Conservation (phyloP, 768 basidiomycete genomes). For the Tricholoma saponaceum region DNA sequence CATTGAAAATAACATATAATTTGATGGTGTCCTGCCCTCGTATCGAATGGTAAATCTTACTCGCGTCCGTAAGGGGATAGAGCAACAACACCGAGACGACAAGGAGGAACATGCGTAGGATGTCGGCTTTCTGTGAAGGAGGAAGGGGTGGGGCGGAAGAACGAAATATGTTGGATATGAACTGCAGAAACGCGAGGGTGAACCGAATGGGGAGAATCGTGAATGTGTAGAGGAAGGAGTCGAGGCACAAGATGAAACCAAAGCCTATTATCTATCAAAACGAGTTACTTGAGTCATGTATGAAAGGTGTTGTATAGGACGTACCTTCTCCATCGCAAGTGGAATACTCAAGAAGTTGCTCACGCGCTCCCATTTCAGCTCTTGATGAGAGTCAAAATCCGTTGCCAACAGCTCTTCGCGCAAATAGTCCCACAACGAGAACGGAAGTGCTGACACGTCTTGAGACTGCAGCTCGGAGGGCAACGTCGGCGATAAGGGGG, state of each 20-base stretch:
- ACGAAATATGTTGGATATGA: constrained; percentile 46
- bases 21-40: constrained; percentile 99
- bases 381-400: constrained; percentile 93
- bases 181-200: constrained; percentile 55
- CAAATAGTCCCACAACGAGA: constrained; percentile 91
- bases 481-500: constrained; percentile 26
- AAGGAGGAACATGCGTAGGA: constrained; percentile 78
- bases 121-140: constrained; percentile 88
- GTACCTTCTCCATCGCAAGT: constrained; percentile 90
- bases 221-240: constrained; percentile 97
- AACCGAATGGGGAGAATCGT: constrained; percentile 95
- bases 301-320: constrained; percentile 7
- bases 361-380: constrained; percentile 93
- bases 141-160: constrained; percentile 57
- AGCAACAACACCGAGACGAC: constrained; percentile 70
- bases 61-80: constrained; percentile 84
- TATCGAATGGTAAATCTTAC: constrained; percentile 97
- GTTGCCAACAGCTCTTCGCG: constrained; percentile 84
- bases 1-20: constrained; percentile 98
- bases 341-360: constrained; percentile 95
- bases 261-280: constrained; percentile 75
- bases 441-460: constrained; percentile 37
- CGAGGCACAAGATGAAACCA: constrained; percentile 90
- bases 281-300: constrained; percentile 1
- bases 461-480: constrained; percentile 16